These are phyloP conservation scores for Hymenoscyphus scutula DNA, from an alignment of 2,329 filamentous ascomycete genomes.

Conservation along the genomic window DNA sequence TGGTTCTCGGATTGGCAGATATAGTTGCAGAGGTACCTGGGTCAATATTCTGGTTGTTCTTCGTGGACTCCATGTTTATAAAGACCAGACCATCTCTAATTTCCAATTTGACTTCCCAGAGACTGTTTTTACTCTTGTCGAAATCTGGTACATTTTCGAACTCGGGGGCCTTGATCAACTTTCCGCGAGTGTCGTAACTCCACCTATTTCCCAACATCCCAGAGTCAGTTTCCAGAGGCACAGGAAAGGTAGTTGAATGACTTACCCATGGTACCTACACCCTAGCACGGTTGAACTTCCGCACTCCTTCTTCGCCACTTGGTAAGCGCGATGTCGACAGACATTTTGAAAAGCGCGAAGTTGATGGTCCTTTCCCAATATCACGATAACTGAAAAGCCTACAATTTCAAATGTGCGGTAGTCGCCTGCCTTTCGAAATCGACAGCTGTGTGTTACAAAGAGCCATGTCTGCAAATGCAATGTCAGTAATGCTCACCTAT, in stretches of 20 bases:
- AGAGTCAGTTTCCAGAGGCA: background rate
- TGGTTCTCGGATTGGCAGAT: constrained; percentile 14
- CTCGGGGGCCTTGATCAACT: constrained; percentile 33
- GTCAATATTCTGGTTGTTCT: constrained; percentile 6
- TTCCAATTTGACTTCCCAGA: constrained; percentile 30
- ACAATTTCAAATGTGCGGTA: constrained; percentile 32
- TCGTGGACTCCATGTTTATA: constrained; percentile 27
- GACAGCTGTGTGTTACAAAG: constrained; percentile 28
- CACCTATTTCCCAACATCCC: constrained; percentile 13
- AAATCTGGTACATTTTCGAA: constrained; percentile 33
- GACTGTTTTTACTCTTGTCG: constrained; percentile 28
- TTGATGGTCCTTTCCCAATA: constrained; percentile 31
- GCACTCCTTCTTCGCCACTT: constrained; percentile 31
- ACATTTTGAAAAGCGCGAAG: constrained; percentile 34
- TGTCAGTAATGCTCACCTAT: background rate
- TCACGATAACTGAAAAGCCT: constrained; percentile 31
- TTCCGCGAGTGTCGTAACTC: constrained; percentile 33
- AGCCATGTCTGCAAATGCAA: constrained; percentile 27
- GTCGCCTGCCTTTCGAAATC: constrained; percentile 33
- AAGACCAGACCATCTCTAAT: constrained; percentile 27
- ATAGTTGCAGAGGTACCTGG: background rate
- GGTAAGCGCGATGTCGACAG: constrained; percentile 34
- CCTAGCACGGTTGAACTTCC: constrained; percentile 32
- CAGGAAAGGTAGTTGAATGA: no score
- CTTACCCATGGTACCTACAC: constrained; percentile 32